Evolutionary conservation across 345 rosid genomes (phyloP), one percentile per base, ranked within the genome.

Genomic region (Linum usitatissimum): DNA sequence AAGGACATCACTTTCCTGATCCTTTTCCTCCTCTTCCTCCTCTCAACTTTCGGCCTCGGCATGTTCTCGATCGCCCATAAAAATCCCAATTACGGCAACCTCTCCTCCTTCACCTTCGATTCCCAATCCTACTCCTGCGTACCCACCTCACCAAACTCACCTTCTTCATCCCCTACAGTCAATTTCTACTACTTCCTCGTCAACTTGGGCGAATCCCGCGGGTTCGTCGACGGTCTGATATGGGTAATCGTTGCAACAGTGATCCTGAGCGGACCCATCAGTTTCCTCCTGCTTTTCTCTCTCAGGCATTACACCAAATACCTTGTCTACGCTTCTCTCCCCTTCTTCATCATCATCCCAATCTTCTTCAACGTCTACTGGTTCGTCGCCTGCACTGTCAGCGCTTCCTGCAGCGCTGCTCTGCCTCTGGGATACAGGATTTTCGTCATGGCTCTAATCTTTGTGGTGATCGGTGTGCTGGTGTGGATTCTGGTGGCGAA

Each of bases 271-370:
- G 79, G 65, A 18, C 95, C 98, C 64, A 78, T 89, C 63, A 85
- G 86, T 62, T 84, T 87, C 48, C 55, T 67, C 6, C 70, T 92
- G 68, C 84, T 92, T 59, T 71, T 87, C 56, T 62, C 82, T 63
- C 97, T 92, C 60, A 87, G 86, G 76, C 93, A 74, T 74, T 92
- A 85, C 67, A 75, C 97, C 31, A 92, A 87, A 63, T 91, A 92
- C 75, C 64, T 92, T 21, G 98, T 92, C 18, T 92, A 89, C 69
- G 77, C 63, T 55, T 83, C 81, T 2, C 83, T 92, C 45, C 97
- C 98, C 53, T 85, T 89, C 78, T 81, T 92, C 48, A 66, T 92
- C 57, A 12, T 87, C 21, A 60, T 89, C 42, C 98, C 95, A 0
- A 38, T 84, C 36, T 84, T 89, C 65, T 79, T 92, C 60, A 79